Conservation (phyloP, 2,329 filamentous ascomycete species). For the Epichloe typhina region DNA sequence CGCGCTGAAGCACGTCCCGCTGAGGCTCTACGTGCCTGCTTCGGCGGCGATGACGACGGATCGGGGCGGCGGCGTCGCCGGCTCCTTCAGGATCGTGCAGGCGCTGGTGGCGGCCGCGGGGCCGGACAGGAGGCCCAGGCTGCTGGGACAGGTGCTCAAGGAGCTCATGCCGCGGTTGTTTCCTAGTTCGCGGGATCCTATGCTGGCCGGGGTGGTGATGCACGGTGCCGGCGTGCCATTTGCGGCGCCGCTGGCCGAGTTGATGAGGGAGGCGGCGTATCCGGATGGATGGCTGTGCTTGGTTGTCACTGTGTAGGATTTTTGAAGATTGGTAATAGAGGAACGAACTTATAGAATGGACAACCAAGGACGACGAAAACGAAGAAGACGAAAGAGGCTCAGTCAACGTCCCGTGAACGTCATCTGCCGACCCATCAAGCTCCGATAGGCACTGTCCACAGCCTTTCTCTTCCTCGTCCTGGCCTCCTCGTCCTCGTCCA, state of each 20-base stretch:
- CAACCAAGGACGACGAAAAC: no score
- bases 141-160: slow-evolving; percentile 66
- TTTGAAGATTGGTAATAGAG: slow-evolving; percentile 7
- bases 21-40: slow-evolving; percentile 72
- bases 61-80: slow-evolving; percentile 18
- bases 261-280: slow-evolving; percentile 74
- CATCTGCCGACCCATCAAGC: slow-evolving; percentile 58
- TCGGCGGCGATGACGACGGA: not conserved
- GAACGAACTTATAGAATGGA: no score
- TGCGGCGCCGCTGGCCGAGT: slow-evolving; percentile 62
- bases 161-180: slow-evolving; percentile 68
- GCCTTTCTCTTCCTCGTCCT: slow-evolving; percentile 58
- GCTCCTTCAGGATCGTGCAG: slow-evolving; percentile 62
- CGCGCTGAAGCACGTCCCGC: slow-evolving; percentile 68
- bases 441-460: slow-evolving; percentile 67
- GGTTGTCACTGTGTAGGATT: slow-evolving; percentile 56
- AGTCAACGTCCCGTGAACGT: slow-evolving; percentile 36
- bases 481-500: slow-evolving; percentile 27
- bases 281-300: slow-evolving; percentile 86
- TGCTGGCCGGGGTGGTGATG: slow-evolving; percentile 71
- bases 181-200: slow-evolving; percentile 69
- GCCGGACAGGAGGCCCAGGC: slow-evolving; percentile 27
- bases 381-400: no score
- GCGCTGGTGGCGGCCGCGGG: slow-evolving; percentile 46
- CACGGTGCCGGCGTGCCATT: slow-evolving; percentile 81